A percentile compares a stretch with the other conserved stretches of the same genome.
Conservation (phyloP, 768 basidiomycete species). For the Leccinum incarnatum region DNA sequence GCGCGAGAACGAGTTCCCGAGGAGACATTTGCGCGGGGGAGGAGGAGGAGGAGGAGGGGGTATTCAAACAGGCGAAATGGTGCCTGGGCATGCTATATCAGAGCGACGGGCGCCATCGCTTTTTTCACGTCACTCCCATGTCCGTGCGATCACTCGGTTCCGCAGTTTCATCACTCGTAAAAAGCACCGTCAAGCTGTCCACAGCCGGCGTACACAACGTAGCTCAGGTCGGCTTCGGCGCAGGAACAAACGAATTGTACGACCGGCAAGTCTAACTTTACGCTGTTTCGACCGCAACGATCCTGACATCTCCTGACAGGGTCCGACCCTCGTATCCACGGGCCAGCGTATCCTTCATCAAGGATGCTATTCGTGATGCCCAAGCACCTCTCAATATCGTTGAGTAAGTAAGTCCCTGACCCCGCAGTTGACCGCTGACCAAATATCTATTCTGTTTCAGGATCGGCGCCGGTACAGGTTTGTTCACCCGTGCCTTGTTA, state of each 20-base stretch:
- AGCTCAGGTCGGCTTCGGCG: constrained; percentile 72
- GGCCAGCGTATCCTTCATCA: constrained; percentile 59
- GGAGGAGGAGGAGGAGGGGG: background rate
- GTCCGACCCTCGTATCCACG: constrained; percentile 82
- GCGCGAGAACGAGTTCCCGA: constrained; percentile 20
- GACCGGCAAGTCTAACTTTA: constrained; percentile 47
- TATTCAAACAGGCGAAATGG: background rate
- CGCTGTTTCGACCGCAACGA: background rate
- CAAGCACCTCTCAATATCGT: constrained; percentile 54
- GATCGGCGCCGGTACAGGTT: constrained; percentile 82
- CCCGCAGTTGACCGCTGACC: background rate
- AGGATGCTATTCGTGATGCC: constrained; percentile 38
- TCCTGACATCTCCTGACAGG: constrained; percentile 34
- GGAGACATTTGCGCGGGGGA: constrained; percentile 14
- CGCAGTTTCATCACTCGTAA: background rate
- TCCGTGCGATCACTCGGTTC: constrained; percentile 2
- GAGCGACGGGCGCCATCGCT: no score
- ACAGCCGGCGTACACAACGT: constrained; percentile 50
- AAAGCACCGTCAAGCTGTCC: constrained; percentile 27
- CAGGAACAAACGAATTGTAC: constrained; percentile 82
- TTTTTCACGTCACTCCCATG: background rate
- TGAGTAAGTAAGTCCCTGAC: constrained; percentile 48
- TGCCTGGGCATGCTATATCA: background rate
- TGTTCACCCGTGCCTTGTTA: constrained; percentile 82
- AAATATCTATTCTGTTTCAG: constrained; percentile 35